Evolutionary conservation across 2,329 filamentous ascomycete species (phyloP).

Genomic region (Sporothrix schenckii): DNA sequence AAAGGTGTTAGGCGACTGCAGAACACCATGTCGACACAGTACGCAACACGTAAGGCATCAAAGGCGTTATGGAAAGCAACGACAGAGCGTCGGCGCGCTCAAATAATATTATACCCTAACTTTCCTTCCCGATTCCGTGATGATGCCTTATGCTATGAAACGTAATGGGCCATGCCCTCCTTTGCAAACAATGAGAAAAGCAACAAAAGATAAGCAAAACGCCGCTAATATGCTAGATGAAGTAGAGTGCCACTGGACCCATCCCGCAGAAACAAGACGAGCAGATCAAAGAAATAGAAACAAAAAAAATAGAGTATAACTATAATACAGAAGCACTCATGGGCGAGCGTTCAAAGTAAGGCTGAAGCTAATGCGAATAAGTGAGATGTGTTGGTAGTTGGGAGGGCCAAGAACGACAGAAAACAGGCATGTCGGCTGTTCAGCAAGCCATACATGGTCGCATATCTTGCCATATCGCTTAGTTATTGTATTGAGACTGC

Average conservation of each 20-base stretch:
- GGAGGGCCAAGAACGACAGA: too few species aligned
- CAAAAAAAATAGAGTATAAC: background rate
- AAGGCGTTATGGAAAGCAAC: background rate
- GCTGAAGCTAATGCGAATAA: background rate
- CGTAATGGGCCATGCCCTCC: background rate
- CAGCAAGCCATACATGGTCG: too few species aligned
- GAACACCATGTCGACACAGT: background rate
- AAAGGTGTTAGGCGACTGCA: too few species aligned
- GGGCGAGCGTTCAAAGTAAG: background rate
- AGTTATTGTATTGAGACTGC: slow-evolving; percentile 21
- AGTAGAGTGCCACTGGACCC: background rate
- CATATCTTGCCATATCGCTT: background rate
- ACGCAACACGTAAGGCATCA: background rate
- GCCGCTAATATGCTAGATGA: slow-evolving; percentile 20
- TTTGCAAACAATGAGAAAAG: background rate
- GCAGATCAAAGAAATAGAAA: slow-evolving; percentile 7
- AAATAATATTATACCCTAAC: background rate
- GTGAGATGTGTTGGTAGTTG: background rate
- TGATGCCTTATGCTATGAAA: slow-evolving; percentile 7
- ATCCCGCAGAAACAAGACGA: background rate
- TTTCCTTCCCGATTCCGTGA: background rate
- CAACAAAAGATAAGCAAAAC: background rate
- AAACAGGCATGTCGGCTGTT: too few species aligned
- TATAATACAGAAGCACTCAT: slow-evolving; percentile 3
- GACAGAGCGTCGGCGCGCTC: background rate